Evolutionary conservation across 1,284 basidiomycete species (phyloP).

Genomic region (Chondrostereum purpureum): DNA sequence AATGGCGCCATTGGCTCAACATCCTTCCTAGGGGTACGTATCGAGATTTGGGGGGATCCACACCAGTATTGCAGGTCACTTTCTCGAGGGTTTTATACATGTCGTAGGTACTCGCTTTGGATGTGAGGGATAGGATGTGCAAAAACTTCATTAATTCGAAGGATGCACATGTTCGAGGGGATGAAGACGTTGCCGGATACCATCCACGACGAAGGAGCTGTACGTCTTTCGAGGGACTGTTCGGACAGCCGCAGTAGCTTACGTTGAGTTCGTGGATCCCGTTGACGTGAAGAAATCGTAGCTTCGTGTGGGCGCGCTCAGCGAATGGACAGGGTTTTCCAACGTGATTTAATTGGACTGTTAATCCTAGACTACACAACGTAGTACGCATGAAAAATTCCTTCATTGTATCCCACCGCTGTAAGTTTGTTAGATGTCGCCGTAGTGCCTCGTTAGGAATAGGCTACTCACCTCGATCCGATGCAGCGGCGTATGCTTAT

Average conservation of each 20-base stretch:
- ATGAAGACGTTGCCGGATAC: constrained; percentile 15
- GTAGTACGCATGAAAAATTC: too few species aligned
- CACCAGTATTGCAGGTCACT: constrained; percentile 20
- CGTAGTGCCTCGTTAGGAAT: too few species aligned
- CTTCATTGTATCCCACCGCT: too few species aligned
- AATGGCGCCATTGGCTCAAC: constrained; percentile 19
- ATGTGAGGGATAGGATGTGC: constrained; percentile 17
- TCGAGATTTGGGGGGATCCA: too few species aligned
- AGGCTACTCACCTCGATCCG: too few species aligned
- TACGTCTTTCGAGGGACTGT: background rate
- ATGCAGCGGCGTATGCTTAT: too few species aligned
- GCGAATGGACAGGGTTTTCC: too few species aligned
- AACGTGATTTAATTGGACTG: too few species aligned
- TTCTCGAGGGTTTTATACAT: constrained; percentile 18
- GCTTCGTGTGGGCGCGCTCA: constrained; percentile 10
- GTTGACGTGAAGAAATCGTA: constrained; percentile 12
- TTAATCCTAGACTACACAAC: too few species aligned
- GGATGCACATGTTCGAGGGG: constrained; percentile 17
- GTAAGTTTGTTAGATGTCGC: too few species aligned
- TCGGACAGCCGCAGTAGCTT: constrained; percentile 16
- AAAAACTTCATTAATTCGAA: constrained; percentile 14
- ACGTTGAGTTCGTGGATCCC: constrained; percentile 14
- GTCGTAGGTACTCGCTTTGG: constrained; percentile 19
- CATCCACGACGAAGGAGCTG: constrained; percentile 17
- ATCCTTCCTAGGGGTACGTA: constrained; percentile 19